These are phyloP conservation scores for Amanita pseudoporphyria DNA, from an alignment of 768 basidiomycete genomes.

Conservation along the genomic window DNA sequence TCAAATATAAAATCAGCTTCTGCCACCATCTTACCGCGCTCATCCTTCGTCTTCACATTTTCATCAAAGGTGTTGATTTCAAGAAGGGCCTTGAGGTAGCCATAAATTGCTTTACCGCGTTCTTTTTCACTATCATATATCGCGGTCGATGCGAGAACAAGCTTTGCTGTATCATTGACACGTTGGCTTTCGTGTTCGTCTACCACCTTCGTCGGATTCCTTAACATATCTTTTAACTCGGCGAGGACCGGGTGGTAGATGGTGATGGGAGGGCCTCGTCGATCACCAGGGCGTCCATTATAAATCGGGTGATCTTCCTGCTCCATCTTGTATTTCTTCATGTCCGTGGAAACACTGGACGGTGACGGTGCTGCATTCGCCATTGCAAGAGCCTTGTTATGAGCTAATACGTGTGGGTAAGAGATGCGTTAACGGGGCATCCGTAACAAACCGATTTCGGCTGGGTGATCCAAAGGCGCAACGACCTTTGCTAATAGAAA, in stretches of 20 bases:
- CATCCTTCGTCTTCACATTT: too few relatives aligned
- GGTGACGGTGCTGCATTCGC: neutral
- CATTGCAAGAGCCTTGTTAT: neutral
- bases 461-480: too few relatives aligned
- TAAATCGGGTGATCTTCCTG: neutral
- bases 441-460: too few relatives aligned
- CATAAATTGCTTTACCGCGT: neutral
- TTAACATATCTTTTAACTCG: neutral
- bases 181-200: neutral
- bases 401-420: neutral
- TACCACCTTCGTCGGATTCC: neutral
- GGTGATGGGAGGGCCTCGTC: neutral
- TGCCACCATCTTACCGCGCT: too few relatives aligned
- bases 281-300: neutral
- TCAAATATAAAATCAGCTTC: too few relatives aligned
- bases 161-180: neutral
- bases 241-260: conserved; percentile 1
- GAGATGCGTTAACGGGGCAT: neutral
- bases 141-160: neutral
- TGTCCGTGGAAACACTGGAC: neutral
- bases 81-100: neutral
- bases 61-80: too few relatives aligned
- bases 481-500: too few relatives aligned
- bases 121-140: too few relatives aligned
- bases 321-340: neutral